Percentiles rank a stretch among this genome's conserved stretches.
Evolutionary conservation across 202 grass and related monocot species (phyloP).

Genomic region (Hordeum pubiflorum): DNA sequence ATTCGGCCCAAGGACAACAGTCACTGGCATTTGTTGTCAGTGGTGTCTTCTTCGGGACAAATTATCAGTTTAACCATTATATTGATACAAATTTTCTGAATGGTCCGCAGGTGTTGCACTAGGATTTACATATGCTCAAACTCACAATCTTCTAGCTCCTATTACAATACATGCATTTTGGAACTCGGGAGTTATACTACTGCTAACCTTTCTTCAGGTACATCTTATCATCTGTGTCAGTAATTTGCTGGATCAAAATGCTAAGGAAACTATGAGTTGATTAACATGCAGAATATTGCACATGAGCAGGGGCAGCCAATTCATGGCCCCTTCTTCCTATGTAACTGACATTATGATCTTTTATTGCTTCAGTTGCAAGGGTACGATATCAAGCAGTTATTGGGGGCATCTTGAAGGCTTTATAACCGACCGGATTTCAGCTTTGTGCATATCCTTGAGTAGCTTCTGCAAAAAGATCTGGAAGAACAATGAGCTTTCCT

Average conservation of each 20-base stretch:
- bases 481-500: background rate
- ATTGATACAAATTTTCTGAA: background rate
- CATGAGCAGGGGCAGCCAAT: background rate
- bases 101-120: constrained; percentile 58
- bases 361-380: constrained; percentile 60
- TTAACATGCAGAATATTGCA: background rate
- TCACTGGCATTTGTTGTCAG: background rate
- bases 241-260: background rate
- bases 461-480: constrained; percentile 1
- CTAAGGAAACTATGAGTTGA: background rate
- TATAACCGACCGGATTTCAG: background rate
- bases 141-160: constrained; percentile 78
- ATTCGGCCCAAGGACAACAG: background rate
- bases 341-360: constrained; percentile 19
- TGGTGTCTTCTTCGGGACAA: background rate
- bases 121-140: constrained; percentile 93
- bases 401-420: constrained; percentile 47
- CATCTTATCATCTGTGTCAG: background rate
- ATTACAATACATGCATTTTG: constrained; percentile 89
- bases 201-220: constrained; percentile 96
- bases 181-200: constrained; percentile 81
- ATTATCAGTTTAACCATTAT: background rate
- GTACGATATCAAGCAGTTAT: constrained; percentile 74
- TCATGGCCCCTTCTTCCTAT: background rate
- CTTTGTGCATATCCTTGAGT: constrained; percentile 18